Percentiles rank a stretch among this genome's conserved stretches.
Conservation (phyloP, 148 eudicot genomes). For the Pouteria glomerata region DNA sequence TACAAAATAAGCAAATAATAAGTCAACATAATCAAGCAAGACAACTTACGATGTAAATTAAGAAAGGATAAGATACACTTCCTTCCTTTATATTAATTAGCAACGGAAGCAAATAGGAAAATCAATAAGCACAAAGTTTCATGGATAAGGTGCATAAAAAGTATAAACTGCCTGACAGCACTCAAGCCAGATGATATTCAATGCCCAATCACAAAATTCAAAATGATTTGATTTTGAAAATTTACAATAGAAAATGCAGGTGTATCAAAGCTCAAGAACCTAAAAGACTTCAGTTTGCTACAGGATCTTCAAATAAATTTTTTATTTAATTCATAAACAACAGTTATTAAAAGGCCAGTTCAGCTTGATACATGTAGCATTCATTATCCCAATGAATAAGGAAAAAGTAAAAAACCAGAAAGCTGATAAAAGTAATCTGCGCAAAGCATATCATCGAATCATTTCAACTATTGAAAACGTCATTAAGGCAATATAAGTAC, state of each 20-base stretch:
- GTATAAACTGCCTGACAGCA: neutral
- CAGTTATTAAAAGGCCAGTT: too few relatives aligned
- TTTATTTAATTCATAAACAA: too few relatives aligned
- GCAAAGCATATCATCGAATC: neutral
- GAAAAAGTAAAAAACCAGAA: too few relatives aligned
- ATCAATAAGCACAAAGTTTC: neutral
- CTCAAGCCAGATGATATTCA: neutral
- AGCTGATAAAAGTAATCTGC: too few relatives aligned
- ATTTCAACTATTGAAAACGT: neutral
- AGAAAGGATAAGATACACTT: neutral
- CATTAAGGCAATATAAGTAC: neutral
- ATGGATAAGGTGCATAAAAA: neutral
- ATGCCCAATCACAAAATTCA: neutral
- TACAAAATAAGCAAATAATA: slow-evolving; percentile 20
- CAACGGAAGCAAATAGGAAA: too few relatives aligned
- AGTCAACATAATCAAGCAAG: too few relatives aligned
- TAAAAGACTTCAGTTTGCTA: too few relatives aligned
- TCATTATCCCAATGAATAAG: too few relatives aligned
- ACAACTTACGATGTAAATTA: neutral
- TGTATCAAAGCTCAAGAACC: too few relatives aligned
- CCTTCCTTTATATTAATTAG: neutral
- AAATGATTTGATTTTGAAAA: neutral
- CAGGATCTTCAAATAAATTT: too few relatives aligned
- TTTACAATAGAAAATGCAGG: neutral
- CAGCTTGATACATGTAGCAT: too few relatives aligned